phyloP scores from a whole-genome alignment of 495 filamentous ascomycete species.

The Podospora sp. region DNA sequence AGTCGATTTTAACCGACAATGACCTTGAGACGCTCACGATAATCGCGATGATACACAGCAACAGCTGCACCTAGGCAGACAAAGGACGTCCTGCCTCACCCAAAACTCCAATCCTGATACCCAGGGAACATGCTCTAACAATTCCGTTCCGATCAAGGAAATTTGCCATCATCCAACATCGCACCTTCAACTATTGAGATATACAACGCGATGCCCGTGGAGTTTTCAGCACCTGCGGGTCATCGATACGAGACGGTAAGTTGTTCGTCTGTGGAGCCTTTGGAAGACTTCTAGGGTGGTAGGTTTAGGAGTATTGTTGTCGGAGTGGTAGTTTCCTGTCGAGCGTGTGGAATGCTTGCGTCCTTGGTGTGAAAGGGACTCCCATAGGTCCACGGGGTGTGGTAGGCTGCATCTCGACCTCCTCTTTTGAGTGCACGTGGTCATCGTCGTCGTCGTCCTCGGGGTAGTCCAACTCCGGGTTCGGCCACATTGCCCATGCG shows the following conservation, averaged over 20 bases:
- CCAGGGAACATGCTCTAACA: neutral
- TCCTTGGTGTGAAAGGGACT: constrained; percentile 55
- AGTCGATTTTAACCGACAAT: neutral
- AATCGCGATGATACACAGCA: neutral
- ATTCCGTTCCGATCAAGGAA: neutral
- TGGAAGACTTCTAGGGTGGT: neutral
- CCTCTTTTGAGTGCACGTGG: constrained; percentile 35
- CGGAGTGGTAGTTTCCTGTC: constrained; percentile 50
- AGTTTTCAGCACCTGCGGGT: neutral
- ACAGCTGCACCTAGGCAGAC: neutral
- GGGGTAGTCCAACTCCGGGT: constrained; percentile 40
- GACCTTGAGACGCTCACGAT: neutral
- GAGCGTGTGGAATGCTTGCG: constrained; percentile 57
- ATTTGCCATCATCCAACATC: neutral
- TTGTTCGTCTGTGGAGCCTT: neutral
- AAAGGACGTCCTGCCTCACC: neutral
- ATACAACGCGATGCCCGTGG: neutral
- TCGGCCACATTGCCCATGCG: constrained; percentile 65
- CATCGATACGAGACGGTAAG: neutral
- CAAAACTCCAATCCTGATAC: neutral
- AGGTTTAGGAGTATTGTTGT: constrained; percentile 2
- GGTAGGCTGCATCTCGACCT: constrained; percentile 49
- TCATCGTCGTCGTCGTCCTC: constrained; percentile 46
- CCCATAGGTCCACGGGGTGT: constrained; percentile 29
- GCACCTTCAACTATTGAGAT: neutral